phyloP scores from a whole-genome alignment of 352 stramenopile genomes.

The Globisporangium carolinianum region DNA sequence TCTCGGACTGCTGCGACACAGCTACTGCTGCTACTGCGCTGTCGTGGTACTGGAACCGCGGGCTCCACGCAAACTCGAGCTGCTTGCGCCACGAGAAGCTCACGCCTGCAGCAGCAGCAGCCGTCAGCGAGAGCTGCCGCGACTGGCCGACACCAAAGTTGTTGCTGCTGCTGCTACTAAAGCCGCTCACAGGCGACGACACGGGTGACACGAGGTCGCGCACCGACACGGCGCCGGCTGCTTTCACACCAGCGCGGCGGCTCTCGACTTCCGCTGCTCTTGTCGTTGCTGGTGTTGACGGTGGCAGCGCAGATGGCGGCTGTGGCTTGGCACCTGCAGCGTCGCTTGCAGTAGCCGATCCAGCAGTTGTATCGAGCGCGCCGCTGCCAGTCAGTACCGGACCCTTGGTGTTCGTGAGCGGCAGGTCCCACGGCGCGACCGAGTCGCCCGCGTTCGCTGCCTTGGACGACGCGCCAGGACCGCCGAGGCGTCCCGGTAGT shows the following conservation, averaged over 20 bases:
- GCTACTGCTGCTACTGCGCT: slow-evolving; percentile 6
- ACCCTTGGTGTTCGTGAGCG: slow-evolving; percentile 35
- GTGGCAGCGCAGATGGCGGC: not conserved
- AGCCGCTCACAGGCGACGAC: slow-evolving; percentile 11
- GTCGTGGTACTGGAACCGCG: slow-evolving; percentile 40
- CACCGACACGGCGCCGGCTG: slow-evolving; percentile 6
- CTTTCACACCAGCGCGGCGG: slow-evolving; percentile 3
- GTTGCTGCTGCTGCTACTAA: not conserved
- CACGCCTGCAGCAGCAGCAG: slow-evolving; percentile 19
- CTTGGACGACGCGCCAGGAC: slow-evolving; percentile 27
- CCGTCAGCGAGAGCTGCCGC: slow-evolving; percentile 16
- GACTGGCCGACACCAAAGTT: slow-evolving; percentile 7
- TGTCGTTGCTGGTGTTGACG: too few relatives aligned
- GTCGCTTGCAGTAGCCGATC: not conserved
- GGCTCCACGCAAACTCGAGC: slow-evolving; percentile 48
- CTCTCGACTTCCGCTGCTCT: not conserved
- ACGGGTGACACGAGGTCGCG: slow-evolving; percentile 10
- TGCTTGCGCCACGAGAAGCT: slow-evolving; percentile 50
- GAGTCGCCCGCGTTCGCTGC: slow-evolving; percentile 23
- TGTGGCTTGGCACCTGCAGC: not conserved
- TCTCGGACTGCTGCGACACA: not conserved
- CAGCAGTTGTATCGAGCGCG: not conserved
- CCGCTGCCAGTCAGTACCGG: slow-evolving; percentile 13
- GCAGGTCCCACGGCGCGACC: slow-evolving; percentile 71
- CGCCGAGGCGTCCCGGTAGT: slow-evolving; percentile 39